These are phyloP conservation scores for Bipolaris sorokiniana DNA, from an alignment of 2,329 filamentous ascomycete species.

Conservation along the genomic window DNA sequence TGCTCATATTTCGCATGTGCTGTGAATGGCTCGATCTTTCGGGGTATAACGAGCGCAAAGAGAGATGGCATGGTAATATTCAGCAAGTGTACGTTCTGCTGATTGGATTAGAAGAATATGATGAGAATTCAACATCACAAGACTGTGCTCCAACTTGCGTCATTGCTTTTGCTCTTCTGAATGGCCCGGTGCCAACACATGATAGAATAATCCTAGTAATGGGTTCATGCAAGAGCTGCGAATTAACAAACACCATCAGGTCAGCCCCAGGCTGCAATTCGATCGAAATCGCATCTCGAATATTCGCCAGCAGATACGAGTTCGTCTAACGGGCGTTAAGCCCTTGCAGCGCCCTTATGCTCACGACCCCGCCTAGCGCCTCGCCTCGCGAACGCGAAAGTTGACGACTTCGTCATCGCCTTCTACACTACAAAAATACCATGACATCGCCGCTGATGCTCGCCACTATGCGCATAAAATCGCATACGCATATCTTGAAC, in stretches of 20 bases:
- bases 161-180: neutral
- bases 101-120: constrained; percentile 13
- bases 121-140: constrained; percentile 2
- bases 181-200: neutral
- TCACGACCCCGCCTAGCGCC: constrained; percentile 15
- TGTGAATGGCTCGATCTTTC: constrained; percentile 24
- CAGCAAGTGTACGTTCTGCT: constrained; percentile 6
- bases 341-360: constrained; percentile 22
- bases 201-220: neutral
- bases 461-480: constrained; percentile 6
- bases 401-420: constrained; percentile 31
- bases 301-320: constrained; percentile 13
- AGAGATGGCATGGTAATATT: constrained; percentile 8
- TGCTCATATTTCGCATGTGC: neutral
- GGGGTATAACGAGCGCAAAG: constrained; percentile 4
- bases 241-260: neutral
- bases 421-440: constrained; percentile 21
- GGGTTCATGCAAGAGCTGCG: neutral
- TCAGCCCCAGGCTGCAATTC: neutral
- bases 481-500: neutral
- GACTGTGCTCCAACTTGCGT: neutral
- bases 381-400: constrained; percentile 25
- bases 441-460: constrained; percentile 15
- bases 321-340: constrained; percentile 9
- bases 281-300: constrained; percentile 1